These are phyloP conservation scores for Coniochaeta sp. DNA, from an alignment of 2,329 filamentous ascomycete species.

Conservation along the genomic window DNA sequence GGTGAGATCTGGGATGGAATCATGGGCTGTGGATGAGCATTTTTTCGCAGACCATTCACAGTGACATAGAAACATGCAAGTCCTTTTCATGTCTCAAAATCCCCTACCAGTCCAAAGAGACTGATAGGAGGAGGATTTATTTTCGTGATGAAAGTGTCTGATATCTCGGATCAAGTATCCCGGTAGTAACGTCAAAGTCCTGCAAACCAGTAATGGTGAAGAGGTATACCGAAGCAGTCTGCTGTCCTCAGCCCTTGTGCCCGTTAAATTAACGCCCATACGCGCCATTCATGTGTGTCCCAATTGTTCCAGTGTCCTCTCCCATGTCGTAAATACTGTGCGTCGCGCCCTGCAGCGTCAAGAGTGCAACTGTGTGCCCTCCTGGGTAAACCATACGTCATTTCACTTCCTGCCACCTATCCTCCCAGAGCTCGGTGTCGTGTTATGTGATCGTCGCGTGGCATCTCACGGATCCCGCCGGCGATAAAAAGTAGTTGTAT, in stretches of 20 bases:
- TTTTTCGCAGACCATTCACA: background rate
- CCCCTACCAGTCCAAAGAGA: background rate
- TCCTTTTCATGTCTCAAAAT: background rate
- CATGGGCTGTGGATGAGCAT: background rate
- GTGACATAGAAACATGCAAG: background rate
- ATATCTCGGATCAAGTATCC: background rate
- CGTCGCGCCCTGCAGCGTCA: background rate
- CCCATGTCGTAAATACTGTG: background rate
- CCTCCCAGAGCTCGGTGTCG: conserved; percentile 5
- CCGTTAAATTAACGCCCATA: background rate
- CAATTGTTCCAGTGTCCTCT: background rate
- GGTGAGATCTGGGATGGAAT: background rate
- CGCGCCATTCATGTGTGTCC: background rate
- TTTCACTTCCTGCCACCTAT: conserved; percentile 3
- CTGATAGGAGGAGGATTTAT: background rate
- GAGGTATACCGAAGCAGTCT: background rate
- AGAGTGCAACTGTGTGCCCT: background rate
- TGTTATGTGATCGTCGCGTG: background rate
- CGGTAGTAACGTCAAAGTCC: background rate
- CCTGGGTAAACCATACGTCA: background rate
- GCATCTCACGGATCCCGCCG: background rate
- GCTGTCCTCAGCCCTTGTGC: background rate
- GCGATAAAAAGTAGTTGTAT: background rate
- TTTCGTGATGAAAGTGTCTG: background rate
- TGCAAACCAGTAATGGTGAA: background rate